Conservation (phyloP, 208 protist species). For the Trypanosoma avium region DNA sequence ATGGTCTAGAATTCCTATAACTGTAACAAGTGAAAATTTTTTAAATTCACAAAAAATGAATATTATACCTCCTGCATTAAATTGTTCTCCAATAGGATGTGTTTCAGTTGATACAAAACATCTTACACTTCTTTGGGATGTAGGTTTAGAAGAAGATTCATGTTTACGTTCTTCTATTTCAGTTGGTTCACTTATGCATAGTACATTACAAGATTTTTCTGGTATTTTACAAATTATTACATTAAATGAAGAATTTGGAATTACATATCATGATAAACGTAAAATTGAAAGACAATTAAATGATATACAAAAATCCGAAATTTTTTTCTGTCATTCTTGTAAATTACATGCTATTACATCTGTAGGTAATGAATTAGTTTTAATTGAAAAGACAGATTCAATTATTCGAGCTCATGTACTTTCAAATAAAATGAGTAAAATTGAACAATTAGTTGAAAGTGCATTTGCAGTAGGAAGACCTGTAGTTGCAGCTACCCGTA, state of each 20-base stretch:
- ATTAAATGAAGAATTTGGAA: neutral
- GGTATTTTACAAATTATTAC: constrained; percentile 25
- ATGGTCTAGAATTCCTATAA: constrained; percentile 46
- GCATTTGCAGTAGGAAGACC: constrained; percentile 23
- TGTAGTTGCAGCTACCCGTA: neutral
- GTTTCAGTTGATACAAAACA: constrained; percentile 27
- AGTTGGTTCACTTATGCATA: constrained; percentile 45
- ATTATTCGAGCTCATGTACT: constrained; percentile 25
- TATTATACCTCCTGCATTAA: constrained; percentile 44
- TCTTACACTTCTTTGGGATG: constrained; percentile 55
- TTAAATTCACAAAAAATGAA: constrained; percentile 17
- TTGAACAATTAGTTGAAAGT: constrained; percentile 21
- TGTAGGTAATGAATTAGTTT: constrained; percentile 22
- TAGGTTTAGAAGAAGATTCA: constrained; percentile 57
- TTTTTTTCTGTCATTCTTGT: constrained; percentile 27
- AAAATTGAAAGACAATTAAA: neutral
- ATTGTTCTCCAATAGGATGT: constrained; percentile 56
- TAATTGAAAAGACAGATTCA: constrained; percentile 18
- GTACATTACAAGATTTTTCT: constrained; percentile 13
- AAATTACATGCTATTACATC: constrained; percentile 16
- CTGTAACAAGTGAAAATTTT: neutral
- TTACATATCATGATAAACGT: neutral
- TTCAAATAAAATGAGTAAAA: constrained; percentile 18
- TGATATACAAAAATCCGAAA: constrained; percentile 4
- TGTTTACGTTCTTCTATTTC: constrained; percentile 54